phyloP scores from a whole-genome alignment of 768 basidiomycete species.

The Clitopilus hobsonii region DNA sequence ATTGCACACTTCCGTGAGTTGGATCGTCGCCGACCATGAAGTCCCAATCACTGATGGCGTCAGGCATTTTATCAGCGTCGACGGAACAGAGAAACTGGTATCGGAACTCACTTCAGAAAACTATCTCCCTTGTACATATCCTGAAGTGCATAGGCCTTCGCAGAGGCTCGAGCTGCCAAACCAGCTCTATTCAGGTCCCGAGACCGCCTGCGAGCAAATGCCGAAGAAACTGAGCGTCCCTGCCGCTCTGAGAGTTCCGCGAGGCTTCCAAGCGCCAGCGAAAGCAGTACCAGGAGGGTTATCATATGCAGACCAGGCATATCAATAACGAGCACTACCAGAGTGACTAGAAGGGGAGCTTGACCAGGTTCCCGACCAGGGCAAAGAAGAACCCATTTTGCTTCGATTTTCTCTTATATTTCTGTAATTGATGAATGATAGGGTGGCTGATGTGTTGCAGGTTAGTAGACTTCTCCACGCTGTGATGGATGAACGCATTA shows the following conservation, averaged over 20 bases:
- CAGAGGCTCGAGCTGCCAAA: slow-evolving; percentile 2
- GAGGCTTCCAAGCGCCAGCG: slow-evolving; percentile 6
- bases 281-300: slow-evolving; percentile 1
- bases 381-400: background rate
- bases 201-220: slow-evolving; percentile 5
- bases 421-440: background rate
- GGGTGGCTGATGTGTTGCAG: background rate
- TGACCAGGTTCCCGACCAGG: slow-evolving; percentile 2
- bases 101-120: slow-evolving; percentile 53
- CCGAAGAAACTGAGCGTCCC: slow-evolving; percentile 1
- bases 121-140: slow-evolving; percentile 41
- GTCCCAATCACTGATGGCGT: slow-evolving; percentile 48
- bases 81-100: background rate
- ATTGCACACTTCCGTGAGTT: slow-evolving; percentile 67
- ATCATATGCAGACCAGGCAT: slow-evolving; percentile 9
- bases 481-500: background rate
- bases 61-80: background rate
- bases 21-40: slow-evolving; percentile 65
- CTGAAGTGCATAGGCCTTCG: slow-evolving; percentile 21
- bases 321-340: background rate
- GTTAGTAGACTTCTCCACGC: no score
- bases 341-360: background rate
- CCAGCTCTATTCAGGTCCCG: slow-evolving; percentile 1
- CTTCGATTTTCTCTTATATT: background rate
- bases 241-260: slow-evolving; percentile 6